Evolutionary conservation across 2,329 filamentous ascomycete species (phyloP), one percentile per base, ranked within the genome.

Genomic region (Rhynchosporium graminicola): DNA sequence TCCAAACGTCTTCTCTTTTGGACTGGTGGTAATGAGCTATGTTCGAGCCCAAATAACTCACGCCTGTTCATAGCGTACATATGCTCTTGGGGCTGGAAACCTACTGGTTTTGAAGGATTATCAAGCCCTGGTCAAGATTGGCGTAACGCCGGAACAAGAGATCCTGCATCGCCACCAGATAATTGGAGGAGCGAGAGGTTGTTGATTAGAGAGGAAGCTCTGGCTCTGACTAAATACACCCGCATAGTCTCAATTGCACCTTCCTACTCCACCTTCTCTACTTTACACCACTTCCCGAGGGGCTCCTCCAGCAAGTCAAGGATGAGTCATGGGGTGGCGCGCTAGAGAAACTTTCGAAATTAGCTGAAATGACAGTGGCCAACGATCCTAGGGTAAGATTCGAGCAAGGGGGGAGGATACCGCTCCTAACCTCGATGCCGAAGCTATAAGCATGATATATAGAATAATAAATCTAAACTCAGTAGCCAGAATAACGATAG

Each of bases 71-170:
- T 5, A 43, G 52, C 43, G 33, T 28, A 42, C 26, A 3, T 56
- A 28, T 28, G 29, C 38, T 1, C n/a, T 56, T 15, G n/a, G 36
- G 9, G 52, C 26, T 56, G 52, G 52, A 42, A 43, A 61, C 4
- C n/a, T 61, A 3, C 43, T 57, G 13, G 8, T 61, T 6, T 9
- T 61, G 12, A 57, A 50, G 7, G 45, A 61, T 40, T 61, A 51
- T 31, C 9, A 57, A 45, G 59, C n/a, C 9, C 33, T 61, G 26
- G 42, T 42, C n/a, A 61, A 57, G 52, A 3, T 20, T 13, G 51
- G 50, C n/a, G 48, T 57, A 13, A 48, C 12, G 36, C 51, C 52
- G 12, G 60, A 62, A 52, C 52, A 57, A 62, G 60, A 45, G 46
- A 58, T 57, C 10, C 28, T 62, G 42, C n/a, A 8, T 52, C 29